Conservation (phyloP, 2,329 filamentous ascomycete species). For the Cucurbitaria berberidis region DNA sequence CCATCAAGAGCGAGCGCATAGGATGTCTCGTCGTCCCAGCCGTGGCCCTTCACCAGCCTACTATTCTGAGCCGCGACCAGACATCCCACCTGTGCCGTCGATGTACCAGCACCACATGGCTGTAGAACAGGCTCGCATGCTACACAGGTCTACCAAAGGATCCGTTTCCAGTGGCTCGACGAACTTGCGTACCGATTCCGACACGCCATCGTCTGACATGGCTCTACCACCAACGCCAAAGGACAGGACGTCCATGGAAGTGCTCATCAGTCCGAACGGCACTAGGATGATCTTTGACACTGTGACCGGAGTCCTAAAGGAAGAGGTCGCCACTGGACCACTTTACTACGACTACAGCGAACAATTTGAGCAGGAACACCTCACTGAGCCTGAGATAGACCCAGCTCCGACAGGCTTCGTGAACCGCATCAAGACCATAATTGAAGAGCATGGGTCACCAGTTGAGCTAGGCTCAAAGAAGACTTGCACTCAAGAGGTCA, state of each 20-base stretch:
- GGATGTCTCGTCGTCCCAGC: constrained; percentile 16
- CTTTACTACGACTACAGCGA: constrained; percentile 49
- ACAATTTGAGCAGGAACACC: constrained; percentile 40
- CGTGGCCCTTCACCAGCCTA: constrained; percentile 21
- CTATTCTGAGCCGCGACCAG: constrained; percentile 12
- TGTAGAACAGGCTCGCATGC: constrained; percentile 26
- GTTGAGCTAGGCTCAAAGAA: constrained; percentile 13
- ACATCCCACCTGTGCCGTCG: constrained; percentile 34
- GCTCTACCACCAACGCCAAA: constrained; percentile 53
- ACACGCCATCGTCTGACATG: constrained; percentile 53
- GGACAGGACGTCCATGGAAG: constrained; percentile 46
- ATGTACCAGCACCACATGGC: constrained; percentile 27
- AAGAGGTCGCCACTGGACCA: constrained; percentile 17
- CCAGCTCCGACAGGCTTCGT: constrained; percentile 48
- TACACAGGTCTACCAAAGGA: constrained; percentile 27
- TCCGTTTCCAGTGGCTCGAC: constrained; percentile 42
- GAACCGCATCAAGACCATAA: constrained; percentile 51
- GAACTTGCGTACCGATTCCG: constrained; percentile 46
- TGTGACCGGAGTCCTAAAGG: constrained; percentile 38
- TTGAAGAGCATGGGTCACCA: constrained; percentile 45
- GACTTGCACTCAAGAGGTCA: constrained; percentile 6
- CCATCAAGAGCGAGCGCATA: constrained; percentile 22
- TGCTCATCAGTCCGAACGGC: constrained; percentile 25
- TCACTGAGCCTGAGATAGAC: constrained; percentile 20
- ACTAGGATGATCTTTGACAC: constrained; percentile 35